These are phyloP conservation scores for Dalechampia spathulata DNA, from an alignment of 441 rosid genomes.

Conservation along the genomic window DNA sequence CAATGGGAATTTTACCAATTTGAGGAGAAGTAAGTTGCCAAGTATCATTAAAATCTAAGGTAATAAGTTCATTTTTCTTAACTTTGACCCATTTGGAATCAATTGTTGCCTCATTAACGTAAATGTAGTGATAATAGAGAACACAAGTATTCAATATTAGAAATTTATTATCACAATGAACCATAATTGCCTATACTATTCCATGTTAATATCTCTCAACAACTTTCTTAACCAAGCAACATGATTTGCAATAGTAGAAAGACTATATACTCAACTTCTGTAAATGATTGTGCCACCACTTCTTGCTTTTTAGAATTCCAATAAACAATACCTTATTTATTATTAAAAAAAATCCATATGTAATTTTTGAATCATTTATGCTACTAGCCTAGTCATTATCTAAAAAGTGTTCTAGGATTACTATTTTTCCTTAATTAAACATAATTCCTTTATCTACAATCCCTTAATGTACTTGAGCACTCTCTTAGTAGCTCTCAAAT, in stretches of 20 bases:
- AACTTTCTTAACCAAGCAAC: background rate
- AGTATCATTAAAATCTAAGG: too few relatives aligned
- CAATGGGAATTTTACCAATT: too few relatives aligned
- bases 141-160: too few relatives aligned
- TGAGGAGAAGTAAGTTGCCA: too few relatives aligned
- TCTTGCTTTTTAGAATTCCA: background rate
- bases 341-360: background rate
- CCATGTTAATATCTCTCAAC: background rate
- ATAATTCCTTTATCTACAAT: background rate
- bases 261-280: background rate
- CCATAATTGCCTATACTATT: too few relatives aligned
- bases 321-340: too few relatives aligned
- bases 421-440: background rate
- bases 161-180: background rate
- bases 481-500: background rate
- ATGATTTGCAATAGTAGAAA: background rate
- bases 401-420: too few relatives aligned
- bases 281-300: background rate
- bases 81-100: too few relatives aligned
- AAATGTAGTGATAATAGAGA: too few relatives aligned
- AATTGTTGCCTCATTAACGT: too few relatives aligned
- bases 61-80: too few relatives aligned
- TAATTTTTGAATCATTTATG: background rate
- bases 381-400: background rate
- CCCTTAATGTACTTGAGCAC: background rate